Evolutionary conservation across 192 early-diverging fungal species (phyloP), one percentile per base, ranked within the genome.

Genomic region (Podila minutissima): DNA sequence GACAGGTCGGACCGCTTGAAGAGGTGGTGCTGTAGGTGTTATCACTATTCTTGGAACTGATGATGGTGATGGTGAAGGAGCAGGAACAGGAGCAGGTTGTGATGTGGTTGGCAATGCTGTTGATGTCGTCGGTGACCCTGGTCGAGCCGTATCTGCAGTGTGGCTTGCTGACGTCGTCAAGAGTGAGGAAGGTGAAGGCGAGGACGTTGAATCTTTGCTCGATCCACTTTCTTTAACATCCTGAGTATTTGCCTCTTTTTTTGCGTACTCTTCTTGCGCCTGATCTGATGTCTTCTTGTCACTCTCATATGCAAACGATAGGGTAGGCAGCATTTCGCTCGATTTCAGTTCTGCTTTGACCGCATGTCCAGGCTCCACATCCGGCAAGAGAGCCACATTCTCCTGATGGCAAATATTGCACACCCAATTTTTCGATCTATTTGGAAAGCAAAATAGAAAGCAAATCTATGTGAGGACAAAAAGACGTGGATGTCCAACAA

Each of bases 391-490:
- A 15, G 71, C 65, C 15, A 83, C 57, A 31, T 82, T 86, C 31
- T 71, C 64, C 31, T 41, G 31, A 51, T 71, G 68, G 33, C 85
- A 86, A 2, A 68, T 77, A 4, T 71, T 11, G 51, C 85, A 86
- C 0, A 46, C 11, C 85, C 85, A 86, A 12, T 61, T 59, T 72
- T 68, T 78, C 10, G 85, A 86, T 62, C 84, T 85, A n/a, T n/a
- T 46, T 28, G 49, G 20, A 24, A 61, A 66, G 41, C 19, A 22
- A 17, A 64, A 59, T 2, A 6, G 10, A 59, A 33, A 24, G 26
- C 2, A 22, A 19, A 24, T 17, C 0, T 26, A 17, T 26, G 62
- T 64, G 6, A 64, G 38, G n/a, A 64, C 35, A 37, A 46, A 46
- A 37, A 46, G 12, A 17, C 41, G 41, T 17, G 12, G 41, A 2